Evolutionary conservation across 2,329 filamentous ascomycete genomes (phyloP).

Genomic region (Penicillium hordei): DNA sequence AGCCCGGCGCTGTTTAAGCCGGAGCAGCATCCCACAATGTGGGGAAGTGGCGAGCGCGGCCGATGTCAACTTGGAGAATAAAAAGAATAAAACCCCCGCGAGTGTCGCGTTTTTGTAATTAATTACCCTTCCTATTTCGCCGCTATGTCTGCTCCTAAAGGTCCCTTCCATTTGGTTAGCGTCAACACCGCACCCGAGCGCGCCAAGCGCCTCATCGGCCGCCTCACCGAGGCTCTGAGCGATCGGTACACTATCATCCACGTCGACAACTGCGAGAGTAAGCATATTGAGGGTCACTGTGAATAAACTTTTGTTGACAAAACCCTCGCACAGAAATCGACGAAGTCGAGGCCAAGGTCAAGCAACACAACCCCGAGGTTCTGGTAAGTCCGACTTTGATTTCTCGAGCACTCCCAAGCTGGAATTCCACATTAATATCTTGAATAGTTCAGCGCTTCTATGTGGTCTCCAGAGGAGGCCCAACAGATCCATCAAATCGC

Average conservation of each 20-base stretch:
- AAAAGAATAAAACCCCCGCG: conserved; percentile 22
- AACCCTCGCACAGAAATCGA: conserved; percentile 44
- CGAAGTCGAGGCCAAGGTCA: conserved; percentile 56
- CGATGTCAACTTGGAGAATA: conserved; percentile 12
- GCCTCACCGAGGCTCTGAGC: conserved; percentile 60
- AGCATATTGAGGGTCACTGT: conserved; percentile 19
- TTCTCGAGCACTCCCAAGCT: conserved; percentile 9
- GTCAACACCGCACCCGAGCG: conserved; percentile 68
- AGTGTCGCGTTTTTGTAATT: conserved; percentile 14
- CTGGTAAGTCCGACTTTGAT: conserved; percentile 45
- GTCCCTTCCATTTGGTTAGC: conserved; percentile 64
- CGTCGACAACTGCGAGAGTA: conserved; percentile 62
- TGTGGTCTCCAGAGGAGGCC: conserved; percentile 52
- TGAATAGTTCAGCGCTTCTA: conserved; percentile 60
- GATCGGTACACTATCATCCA: conserved; percentile 64
- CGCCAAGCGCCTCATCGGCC: conserved; percentile 62
- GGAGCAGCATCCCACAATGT: conserved; percentile 20
- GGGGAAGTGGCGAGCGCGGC: conserved; percentile 18
- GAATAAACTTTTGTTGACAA: neutral
- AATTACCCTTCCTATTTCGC: conserved; percentile 1
- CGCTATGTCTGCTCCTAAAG: conserved; percentile 45
- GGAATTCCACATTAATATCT: conserved; percentile 5
- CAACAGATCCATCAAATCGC: conserved; percentile 41
- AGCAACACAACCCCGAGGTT: conserved; percentile 54
- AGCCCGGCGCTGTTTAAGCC: conserved; percentile 24